Conservation (phyloP, 2,329 filamentous ascomycete species). For the Parafenestella ontariensis region DNA sequence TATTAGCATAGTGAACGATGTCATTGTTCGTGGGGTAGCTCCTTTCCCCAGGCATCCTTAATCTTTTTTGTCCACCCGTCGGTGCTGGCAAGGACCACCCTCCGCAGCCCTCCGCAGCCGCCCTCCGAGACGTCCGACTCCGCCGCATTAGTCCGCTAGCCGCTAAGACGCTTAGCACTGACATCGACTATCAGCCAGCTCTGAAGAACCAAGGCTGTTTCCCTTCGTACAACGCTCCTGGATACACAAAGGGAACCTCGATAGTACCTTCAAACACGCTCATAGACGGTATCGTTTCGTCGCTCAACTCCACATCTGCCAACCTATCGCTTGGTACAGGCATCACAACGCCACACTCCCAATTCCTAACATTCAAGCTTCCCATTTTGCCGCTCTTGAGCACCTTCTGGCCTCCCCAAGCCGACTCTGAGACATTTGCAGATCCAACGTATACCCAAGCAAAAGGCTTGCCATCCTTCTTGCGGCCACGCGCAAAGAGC, state of each 20-base stretch:
- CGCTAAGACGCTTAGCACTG: neutral
- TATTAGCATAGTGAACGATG: conserved; percentile 2
- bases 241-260: conserved; percentile 70
- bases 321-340: conserved; percentile 55
- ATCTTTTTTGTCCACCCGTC: neutral
- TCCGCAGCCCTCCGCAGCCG: conserved; percentile 6
- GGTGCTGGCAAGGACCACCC: neutral
- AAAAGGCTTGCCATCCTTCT: conserved; percentile 42
- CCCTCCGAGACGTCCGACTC: conserved; percentile 14
- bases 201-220: conserved; percentile 56
- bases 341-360: conserved; percentile 91
- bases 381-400: conserved; percentile 70
- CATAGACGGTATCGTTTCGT: conserved; percentile 43
- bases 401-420: conserved; percentile 83
- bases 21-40: neutral
- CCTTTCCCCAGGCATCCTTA: neutral
- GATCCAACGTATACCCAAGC: conserved; percentile 89
- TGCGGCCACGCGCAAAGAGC: conserved; percentile 41
- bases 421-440: conserved; percentile 90
- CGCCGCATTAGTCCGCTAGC: conserved; percentile 37
- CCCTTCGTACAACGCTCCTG: conserved; percentile 60
- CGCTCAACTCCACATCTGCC: conserved; percentile 7
- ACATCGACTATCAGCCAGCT: conserved; percentile 14
- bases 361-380: conserved; percentile 81
- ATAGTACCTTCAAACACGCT: conserved; percentile 62